Evolutionary conservation across 2,329 filamentous ascomycete genomes (phyloP).

Genomic region (Dothideomycetes sp.): DNA sequence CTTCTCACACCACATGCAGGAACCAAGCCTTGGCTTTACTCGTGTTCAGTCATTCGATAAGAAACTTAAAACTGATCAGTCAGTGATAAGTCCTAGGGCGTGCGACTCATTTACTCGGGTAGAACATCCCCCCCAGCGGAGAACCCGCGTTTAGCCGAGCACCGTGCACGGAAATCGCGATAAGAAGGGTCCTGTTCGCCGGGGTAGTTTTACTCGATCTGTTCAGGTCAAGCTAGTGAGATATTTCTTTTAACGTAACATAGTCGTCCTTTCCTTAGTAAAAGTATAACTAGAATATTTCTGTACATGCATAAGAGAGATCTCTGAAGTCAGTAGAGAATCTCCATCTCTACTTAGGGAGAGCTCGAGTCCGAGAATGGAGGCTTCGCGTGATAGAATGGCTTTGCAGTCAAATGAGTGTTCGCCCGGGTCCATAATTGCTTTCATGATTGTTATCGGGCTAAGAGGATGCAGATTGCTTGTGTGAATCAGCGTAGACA

Average conservation of each 20-base stretch:
- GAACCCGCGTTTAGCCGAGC: no score
- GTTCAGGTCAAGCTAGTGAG: not conserved
- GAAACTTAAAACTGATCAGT: no score
- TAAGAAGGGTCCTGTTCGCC: conserved; percentile 3
- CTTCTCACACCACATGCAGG: no score
- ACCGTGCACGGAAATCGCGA: no score
- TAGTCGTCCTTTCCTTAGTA: no score
- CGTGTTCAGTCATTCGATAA: no score
- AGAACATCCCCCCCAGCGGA: no score
- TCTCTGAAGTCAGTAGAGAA: conserved; percentile 40
- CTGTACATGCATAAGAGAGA: conserved; percentile 67
- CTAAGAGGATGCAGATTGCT: not conserved
- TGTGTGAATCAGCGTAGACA: conserved; percentile 6
- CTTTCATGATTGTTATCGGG: not conserved
- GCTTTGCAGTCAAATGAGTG: conserved; percentile 1
- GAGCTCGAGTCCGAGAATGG: conserved; percentile 68
- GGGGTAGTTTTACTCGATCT: conserved; percentile 3
- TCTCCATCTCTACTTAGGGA: conserved; percentile 62
- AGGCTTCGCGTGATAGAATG: conserved; percentile 19
- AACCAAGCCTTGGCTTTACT: no score
- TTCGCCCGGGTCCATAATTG: conserved; percentile 1
- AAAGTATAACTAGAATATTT: conserved; percentile 85
- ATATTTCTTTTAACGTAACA: conserved; percentile 25
- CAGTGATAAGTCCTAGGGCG: no score
- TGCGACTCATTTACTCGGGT: no score